Base-by-base conservation (phyloP, 2,329 filamentous ascomycete genomes). In the Fusarium sambucinum region DNA sequence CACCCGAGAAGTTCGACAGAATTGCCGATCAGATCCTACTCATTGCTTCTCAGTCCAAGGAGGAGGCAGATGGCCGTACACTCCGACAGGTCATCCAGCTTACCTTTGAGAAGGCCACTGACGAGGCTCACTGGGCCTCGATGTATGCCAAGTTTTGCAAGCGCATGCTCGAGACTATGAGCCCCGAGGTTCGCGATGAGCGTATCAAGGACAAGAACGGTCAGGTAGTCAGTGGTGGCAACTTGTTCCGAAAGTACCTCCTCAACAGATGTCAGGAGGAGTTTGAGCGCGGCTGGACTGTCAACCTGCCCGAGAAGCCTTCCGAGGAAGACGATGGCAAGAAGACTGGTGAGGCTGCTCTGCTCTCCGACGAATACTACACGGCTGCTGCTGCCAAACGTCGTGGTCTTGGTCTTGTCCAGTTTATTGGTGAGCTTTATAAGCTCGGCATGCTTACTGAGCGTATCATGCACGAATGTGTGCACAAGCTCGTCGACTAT, bases 131-230 rank as follows among this genome's bases (percentile, higher is more conserved):
- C 83, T 99, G 96, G 95, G 95, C 95, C 55, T 92, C 92, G 21
- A 98, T 98, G 93, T 99, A 99, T 77, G 96, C 96, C 77, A 96
- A 94, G 80, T 99, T 99, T 88, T 97, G 94, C 85, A 94, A 95
- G 85, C 90, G 92, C 70, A 98, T 98, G 96, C 85, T 98, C 64
- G 92, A 96, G 79, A 94, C 88, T 66, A 98, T 97, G 93, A 97
- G 92, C 80, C 82, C 92, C 23, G 95, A 97, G 47, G 96, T 99
- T 78, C 93, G 94, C 74, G 96, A 99, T 74, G 94, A 97, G 82
- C 95, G 90, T 66, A 96, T 99, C 80, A 90, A 89, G 72, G 96
- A 99, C 84, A 97, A 93, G 86, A 88, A 87, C 66, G 93, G 92
- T 73, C 90, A 94, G 60, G 89, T 97, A 58, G 94, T 98, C 71